phyloP scores from a whole-genome alignment of 225 moss, liverwort and hornwort species.

The Lunularia cruciata region DNA sequence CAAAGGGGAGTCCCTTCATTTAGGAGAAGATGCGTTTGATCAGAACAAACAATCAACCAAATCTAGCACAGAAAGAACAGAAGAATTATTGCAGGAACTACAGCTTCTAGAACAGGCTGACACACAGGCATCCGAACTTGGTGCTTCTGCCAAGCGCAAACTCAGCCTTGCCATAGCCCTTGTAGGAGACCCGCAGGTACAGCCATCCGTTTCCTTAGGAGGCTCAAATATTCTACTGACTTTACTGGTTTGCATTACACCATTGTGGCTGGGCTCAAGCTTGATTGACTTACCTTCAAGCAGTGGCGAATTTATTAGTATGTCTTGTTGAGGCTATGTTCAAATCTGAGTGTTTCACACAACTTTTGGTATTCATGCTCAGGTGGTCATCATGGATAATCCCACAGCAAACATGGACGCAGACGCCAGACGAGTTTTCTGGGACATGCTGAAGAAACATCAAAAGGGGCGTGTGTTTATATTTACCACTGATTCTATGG shows the following conservation, averaged over 20 bases:
- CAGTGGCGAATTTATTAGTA: no score
- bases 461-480: constrained; percentile 74
- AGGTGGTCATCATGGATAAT: constrained; percentile 90
- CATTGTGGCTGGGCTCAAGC: not conserved
- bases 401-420: constrained; percentile 74
- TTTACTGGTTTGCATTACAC: no score
- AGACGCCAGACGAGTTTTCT: constrained; percentile 67
- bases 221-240: no score
- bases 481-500: constrained; percentile 87
- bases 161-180: constrained; percentile 80
- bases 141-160: constrained; percentile 64
- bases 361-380: not conserved
- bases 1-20: constrained; percentile 70
- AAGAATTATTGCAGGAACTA: constrained; percentile 62
- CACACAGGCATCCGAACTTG: constrained; percentile 53
- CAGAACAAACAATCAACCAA: constrained; percentile 46
- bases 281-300: no score
- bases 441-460: constrained; percentile 76
- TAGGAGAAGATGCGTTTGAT: constrained; percentile 64
- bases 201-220: not conserved
- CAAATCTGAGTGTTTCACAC: not conserved
- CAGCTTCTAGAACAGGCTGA: constrained; percentile 62
- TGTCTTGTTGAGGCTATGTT: no score
- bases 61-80: constrained; percentile 59
- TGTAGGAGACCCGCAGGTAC: constrained; percentile 83